Evolutionary conservation across 371 early-diverging fungal species (phyloP).

Genomic region (Encephalitozoon hellem): DNA sequence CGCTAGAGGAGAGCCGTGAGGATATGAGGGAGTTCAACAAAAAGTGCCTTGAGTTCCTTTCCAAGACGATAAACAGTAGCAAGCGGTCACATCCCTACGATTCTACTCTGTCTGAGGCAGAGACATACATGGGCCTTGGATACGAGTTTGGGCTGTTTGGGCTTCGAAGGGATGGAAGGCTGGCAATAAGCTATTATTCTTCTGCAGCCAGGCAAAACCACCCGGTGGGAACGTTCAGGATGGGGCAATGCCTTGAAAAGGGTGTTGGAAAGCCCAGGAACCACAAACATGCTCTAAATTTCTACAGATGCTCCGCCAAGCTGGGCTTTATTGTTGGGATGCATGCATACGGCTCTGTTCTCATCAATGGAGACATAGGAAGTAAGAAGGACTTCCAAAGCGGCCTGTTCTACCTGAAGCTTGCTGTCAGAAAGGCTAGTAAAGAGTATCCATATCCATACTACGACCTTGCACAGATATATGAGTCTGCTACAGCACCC

Average conservation of each 20-base stretch:
- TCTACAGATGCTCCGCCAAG: slow-evolving; percentile 60
- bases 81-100: neutral
- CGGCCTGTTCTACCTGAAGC: slow-evolving; percentile 58
- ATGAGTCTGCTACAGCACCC: slow-evolving; percentile 41
- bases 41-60: slow-evolving; percentile 15
- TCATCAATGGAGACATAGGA: slow-evolving; percentile 52
- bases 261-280: slow-evolving; percentile 41
- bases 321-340: slow-evolving; percentile 55
- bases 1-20: neutral
- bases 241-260: slow-evolving; percentile 57
- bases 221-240: slow-evolving; percentile 54
- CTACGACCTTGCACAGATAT: slow-evolving; percentile 59
- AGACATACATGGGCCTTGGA: slow-evolving; percentile 38
- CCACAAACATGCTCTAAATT: slow-evolving; percentile 50
- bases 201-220: slow-evolving; percentile 53
- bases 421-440: slow-evolving; percentile 53
- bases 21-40: slow-evolving; percentile 34
- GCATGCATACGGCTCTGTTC: slow-evolving; percentile 59
- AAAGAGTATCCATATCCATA: slow-evolving; percentile 56
- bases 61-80: neutral
- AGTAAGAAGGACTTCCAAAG: slow-evolving; percentile 44
- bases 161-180: slow-evolving; percentile 8
- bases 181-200: slow-evolving; percentile 55
- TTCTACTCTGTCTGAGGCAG: slow-evolving; percentile 24
- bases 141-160: slow-evolving; percentile 45